Base-by-base conservation (phyloP, 208 protist genomes). In the Tritrichomonas musculus region DNA sequence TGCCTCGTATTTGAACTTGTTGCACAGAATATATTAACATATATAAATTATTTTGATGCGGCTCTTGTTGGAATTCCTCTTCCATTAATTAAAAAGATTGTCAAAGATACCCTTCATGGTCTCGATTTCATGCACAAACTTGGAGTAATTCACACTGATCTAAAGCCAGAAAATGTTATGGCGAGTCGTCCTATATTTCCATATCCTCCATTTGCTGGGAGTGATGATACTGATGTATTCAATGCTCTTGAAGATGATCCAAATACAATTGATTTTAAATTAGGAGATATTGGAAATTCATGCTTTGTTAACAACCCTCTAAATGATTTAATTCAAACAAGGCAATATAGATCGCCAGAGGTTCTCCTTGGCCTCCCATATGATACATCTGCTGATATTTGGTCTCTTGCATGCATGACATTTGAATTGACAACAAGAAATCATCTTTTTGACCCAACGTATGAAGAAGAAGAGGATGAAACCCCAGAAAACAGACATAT, bases 371-470 rank as follows among this genome's bases (percentile, higher is more conserved):
- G 82, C 30, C 50, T 47, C 1, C 11, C 22, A 11, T 92, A 97
- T 94, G 94, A 94, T 53, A 95, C 94, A 11, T 93, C 95, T 17
- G 94, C 96, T 0, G 97, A 98, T 80, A 97, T 98, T 27, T 98
- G 97, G 97, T 96, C 95, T 33, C 13, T 96, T 5, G 96, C 95
- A 1, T 97, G 96, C 92, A 94, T 97, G 92, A 92, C 96, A 11
- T 98, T 98, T 93, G 97, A 98, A 95, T 93, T 97, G 50, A 84
- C 92, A 22, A 97, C 96, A 3, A 96, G 96, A 33, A 95, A 97
- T 50, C 94, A 95, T 77, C 65, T 69, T 20, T 92, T 92, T 44
- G 82, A 92, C 36, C 82, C 82, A 3, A 22, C 36, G 9, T 13
- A 53, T n/a, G 33, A 41, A 82, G 41, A 82, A 4, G n/a, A 82